Base-by-base conservation (phyloP, 2,329 filamentous ascomycete genomes). In the Anthostomella pinea region DNA sequence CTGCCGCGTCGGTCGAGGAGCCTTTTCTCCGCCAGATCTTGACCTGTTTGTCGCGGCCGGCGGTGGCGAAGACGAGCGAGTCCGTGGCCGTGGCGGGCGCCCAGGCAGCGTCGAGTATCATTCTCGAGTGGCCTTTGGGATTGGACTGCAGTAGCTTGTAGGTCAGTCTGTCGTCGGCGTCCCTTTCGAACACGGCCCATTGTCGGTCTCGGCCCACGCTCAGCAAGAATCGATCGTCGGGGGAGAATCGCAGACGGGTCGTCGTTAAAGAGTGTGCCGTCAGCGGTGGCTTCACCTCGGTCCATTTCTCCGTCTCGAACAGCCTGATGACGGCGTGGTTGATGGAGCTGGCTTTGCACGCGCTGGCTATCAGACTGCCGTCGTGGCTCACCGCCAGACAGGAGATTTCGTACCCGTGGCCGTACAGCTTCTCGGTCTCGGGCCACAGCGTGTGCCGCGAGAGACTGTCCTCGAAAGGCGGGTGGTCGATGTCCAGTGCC, bases 391-490 rank as follows among this genome's bases (percentile, higher is more conserved):
- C 77, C 8, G 90, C 86, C 11, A 95, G 78, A 23, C 87, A 85
- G 2, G 88, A 95, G 32, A 98, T 91, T 63, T 98, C 93, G 65
- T 96, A 96, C 19, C 93, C 93, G 64, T 98, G 93, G 2, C 93
- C 93, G 64, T 98, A 98, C 2, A 98, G 76, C 67, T 98, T 98
- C 63, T 98, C 93, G 6, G 80, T 80, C 59, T 98, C 93, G 3
- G 93, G 93, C 89, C 90, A 98, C 20, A 98, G 79, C 0, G 93
- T 95, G 60, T 94, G 83, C 7, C 90, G 81, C 16, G 89, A 85
- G 2, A 98, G 78, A 36, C 87, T 83, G 61, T 97, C 93, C 63
- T 98, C 93, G 22, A 88, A 75, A 0, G 93, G 91, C 8, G 93
- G 90, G 47, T 85, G 81, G 26, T 78, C 65, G 34, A 84, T 72